phyloP scores from a whole-genome alignment of 768 basidiomycete species.

The Tricholoma terreum region DNA sequence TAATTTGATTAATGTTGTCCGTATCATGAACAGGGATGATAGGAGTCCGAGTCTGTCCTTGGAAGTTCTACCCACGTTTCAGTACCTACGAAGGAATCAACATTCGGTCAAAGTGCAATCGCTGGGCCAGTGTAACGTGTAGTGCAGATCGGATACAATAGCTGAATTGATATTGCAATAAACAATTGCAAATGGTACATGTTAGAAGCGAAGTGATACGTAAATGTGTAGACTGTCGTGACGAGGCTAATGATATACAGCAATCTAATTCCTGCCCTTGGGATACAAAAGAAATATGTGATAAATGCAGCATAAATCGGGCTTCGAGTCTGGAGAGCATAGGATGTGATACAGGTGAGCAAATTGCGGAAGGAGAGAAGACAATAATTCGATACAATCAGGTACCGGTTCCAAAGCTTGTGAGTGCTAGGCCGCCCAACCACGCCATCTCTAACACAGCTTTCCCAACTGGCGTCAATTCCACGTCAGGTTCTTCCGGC shows the following conservation, averaged over 20 bases:
- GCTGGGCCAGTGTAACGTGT: no score
- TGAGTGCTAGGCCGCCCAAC: constrained; percentile 50
- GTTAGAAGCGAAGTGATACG: not conserved
- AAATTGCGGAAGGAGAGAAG: constrained; percentile 1
- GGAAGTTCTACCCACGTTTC: no score
- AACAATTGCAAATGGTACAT: not conserved
- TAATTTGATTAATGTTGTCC: no score
- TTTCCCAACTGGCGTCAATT: constrained; percentile 49
- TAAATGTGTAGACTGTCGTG: not conserved
- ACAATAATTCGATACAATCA: constrained; percentile 4
- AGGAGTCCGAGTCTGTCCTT: no score
- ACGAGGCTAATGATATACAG: constrained; percentile 1
- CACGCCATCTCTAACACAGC: constrained; percentile 58
- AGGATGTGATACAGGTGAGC: constrained; percentile 14
- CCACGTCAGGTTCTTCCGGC: constrained; percentile 40
- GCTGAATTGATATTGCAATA: no score
- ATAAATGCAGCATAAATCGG: not conserved
- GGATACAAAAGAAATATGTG: not conserved
- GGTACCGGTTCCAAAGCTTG: constrained; percentile 40
- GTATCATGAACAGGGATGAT: no score
- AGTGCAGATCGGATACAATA: no score
- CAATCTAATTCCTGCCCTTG: not conserved
- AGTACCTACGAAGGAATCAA: not conserved
- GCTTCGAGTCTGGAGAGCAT: not conserved
- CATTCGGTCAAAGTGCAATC: no score